Evolutionary conservation across 1,284 basidiomycete genomes (phyloP), one percentile per base, ranked within the genome.

Genomic region (Ceratobasidium papillatum): DNA sequence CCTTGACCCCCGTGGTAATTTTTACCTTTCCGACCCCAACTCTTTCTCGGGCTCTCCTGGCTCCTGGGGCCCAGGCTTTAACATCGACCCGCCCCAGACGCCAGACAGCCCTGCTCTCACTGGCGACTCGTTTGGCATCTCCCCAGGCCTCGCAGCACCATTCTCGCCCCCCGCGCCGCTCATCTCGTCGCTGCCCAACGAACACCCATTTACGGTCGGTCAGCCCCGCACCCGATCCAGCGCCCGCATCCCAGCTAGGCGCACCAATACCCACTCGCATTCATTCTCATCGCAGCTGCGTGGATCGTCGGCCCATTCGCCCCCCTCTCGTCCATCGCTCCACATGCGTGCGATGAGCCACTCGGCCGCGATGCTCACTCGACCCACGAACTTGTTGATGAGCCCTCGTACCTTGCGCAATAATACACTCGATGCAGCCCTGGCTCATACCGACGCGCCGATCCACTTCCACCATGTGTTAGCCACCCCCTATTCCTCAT

Each of bases 281-380:
- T 71, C 68, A 38, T 51, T 72, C 43, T 72, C 68, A 38, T 72
- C 68, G 9, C 66, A 58, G 43, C 68, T 61, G 14, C 68, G 54
- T 14, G 11, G 25, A 36, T 51, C 68, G 30, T 45, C 54, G 25
- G 56, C 32, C 30, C 68, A 61, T n/a, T 61, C 68, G 30, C 68
- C 56, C 41, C 43, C 38, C 1, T 19, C 58, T 1, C 51, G 66
- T 8, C 66, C 66, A 22, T 58, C 66, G 25, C 36, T 69, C n/a
- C 68, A 72, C 22, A 72, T 72, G 68, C 68, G 68, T 17, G 58
- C 68, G 30, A 72, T 72, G 68, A 59, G 54, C n/a, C 68, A 72
- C 56, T 72, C 68, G 43, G 54, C 68, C 22, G 68, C 68, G 22
- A 69, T 69, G 66, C 66, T 30, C 41, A 30, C 25, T 17, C 56